Base-by-base conservation (phyloP, 2,329 filamentous ascomycete species). In the Fusarium brachygibbosum region DNA sequence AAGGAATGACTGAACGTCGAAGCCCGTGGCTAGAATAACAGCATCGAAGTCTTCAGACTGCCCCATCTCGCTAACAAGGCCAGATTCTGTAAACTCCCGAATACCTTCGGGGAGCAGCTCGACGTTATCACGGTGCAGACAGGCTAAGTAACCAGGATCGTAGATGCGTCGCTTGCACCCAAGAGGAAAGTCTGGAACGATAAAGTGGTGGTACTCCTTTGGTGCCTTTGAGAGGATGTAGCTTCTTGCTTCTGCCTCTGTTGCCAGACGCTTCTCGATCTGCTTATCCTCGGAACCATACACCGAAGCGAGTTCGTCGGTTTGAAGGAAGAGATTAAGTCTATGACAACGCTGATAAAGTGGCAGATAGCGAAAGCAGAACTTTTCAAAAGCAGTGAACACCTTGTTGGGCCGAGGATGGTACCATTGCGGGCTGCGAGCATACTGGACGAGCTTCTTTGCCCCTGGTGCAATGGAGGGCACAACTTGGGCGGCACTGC, bases 401-500 rank as follows among this genome's bases (percentile, higher is more conserved):
- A 16, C 12, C 9, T 35, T 32, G 32, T 76, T 76, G 8, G 74
- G 73, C 2, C 73, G 68, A n/a, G 51, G 52, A n/a, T 69, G 65
- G 54, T 69, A 67, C 70, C 70, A 71, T 40, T 73, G 69, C 1
- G 54, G 57, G 38, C 63, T 68, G 28, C 69, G 61, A 11, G 62
- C 67, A 11, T 66, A 68, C 31, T 74, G 70, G 14, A 53, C 63
- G 8, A 71, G 8, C 8, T 9, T 10, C 9, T 63, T 73, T 9
- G 69, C 55, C 37, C 75, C 69, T 13, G 74, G 74, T 45, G 42
- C 42, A 31, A 45, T 31, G 9, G 42, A 29, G 16, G 79, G 77
- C 1, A 80, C 68, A 17, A 80, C 76, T 51, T 81, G 79, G 3
- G 75, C 74, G 1, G 73, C 78, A 29, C 74, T 77, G 52, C 75